A percentile compares a stretch with the other conserved stretches of the same genome.
These are phyloP conservation scores for Arachis hypogaea DNA, from an alignment of 306 rosid genomes.

Conservation along the genomic window DNA sequence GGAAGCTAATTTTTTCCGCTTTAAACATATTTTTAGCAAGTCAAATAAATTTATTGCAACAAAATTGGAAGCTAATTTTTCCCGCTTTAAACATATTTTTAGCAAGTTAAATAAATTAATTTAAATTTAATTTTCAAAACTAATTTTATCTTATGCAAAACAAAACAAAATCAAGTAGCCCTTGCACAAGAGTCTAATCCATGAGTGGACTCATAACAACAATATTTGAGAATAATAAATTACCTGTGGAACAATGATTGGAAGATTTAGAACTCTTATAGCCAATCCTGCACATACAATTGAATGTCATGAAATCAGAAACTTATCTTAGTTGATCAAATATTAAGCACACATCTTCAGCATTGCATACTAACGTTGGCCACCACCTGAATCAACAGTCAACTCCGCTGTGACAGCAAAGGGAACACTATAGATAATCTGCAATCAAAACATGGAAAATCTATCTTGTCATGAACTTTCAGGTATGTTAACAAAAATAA, in stretches of 20 bases:
- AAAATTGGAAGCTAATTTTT: no score
- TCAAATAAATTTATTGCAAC: no score
- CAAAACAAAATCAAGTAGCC: no score
- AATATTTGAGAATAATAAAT: slow-evolving; percentile 20
- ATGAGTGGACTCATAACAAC: slow-evolving; percentile 6
- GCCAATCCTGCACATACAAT: slow-evolving; percentile 78
- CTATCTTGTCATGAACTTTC: slow-evolving; percentile 27
- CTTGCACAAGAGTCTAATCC: slow-evolving; percentile 1
- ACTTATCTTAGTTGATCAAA: slow-evolving; percentile 25
- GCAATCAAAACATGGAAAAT: slow-evolving; percentile 48
- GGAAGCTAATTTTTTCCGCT: no score
- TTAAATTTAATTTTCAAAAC: no score
- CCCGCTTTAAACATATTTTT: no score
- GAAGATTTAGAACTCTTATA: slow-evolving; percentile 94
- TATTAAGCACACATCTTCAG: slow-evolving; percentile 7
- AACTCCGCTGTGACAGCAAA: slow-evolving; percentile 90
- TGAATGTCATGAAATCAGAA: slow-evolving; percentile 37
- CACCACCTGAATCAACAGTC: slow-evolving; percentile 95
- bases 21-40: no score
- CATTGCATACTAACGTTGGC: slow-evolving; percentile 71
- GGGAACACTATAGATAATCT: slow-evolving; percentile 97
- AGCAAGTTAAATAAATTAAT: no score
- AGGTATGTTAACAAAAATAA: background rate
- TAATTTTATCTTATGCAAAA: no score
- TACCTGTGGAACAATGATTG: slow-evolving; percentile 98